Evolutionary conservation across 345 rosid species (phyloP).

Genomic region (Acer campestre): DNA sequence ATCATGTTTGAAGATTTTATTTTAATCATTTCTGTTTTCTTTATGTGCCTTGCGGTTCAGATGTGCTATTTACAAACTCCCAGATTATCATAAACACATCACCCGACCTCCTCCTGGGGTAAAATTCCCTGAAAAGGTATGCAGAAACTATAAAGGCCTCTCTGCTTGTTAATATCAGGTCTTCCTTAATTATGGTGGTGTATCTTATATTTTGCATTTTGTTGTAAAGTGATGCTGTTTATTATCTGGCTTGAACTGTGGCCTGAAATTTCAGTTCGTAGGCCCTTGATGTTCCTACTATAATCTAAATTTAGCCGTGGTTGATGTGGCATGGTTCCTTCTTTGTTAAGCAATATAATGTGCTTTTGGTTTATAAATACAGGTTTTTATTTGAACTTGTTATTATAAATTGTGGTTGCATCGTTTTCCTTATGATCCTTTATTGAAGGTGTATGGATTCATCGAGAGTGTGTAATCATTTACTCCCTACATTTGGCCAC

Average conservation of each 20-base stretch:
- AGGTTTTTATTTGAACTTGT: not conserved
- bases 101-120: constrained; percentile 65
- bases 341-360: not conserved
- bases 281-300: not conserved
- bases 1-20: not conserved
- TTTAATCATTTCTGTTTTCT: constrained; percentile 13
- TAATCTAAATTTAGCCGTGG: not conserved
- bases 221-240: not conserved
- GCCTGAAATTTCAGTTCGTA: not conserved
- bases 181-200: not conserved
- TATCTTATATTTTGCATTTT: not conserved
- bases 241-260: not conserved
- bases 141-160: not conserved
- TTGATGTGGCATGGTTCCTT: not conserved
- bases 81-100: constrained; percentile 68
- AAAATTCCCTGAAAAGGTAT: constrained; percentile 73
- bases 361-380: not conserved
- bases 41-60: constrained; percentile 41
- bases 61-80: constrained; percentile 81
- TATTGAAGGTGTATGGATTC: not conserved
- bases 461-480: not conserved
- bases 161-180: not conserved
- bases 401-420: not conserved
- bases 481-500: not conserved
- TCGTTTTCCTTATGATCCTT: not conserved